These are phyloP conservation scores for Ceratocystiopsis brevicomis DNA, from an alignment of 2,329 filamentous ascomycete species.

Conservation along the genomic window DNA sequence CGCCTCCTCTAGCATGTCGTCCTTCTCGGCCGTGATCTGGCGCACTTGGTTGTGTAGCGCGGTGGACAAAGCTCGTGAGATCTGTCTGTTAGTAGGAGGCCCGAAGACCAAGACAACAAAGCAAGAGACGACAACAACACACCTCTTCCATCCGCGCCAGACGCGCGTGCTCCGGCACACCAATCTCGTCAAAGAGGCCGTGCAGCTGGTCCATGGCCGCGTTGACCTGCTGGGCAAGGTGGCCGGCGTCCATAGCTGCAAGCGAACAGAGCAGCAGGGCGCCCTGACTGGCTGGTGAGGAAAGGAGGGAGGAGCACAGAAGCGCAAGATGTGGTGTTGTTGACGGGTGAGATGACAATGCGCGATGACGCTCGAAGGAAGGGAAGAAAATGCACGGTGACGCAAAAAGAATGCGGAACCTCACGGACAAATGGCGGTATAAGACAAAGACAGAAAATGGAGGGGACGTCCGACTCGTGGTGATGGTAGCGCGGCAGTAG, in stretches of 20 bases:
- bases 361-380: too few relatives aligned
- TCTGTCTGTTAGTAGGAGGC: slow-evolving; percentile 27
- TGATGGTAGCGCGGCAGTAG: too few relatives aligned
- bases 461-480: too few relatives aligned
- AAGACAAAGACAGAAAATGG: too few relatives aligned
- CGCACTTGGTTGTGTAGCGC: slow-evolving; percentile 81
- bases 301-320: too few relatives aligned
- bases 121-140: slow-evolving; percentile 6
- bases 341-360: too few relatives aligned
- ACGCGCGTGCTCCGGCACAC: slow-evolving; percentile 82
- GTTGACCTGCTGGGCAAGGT: slow-evolving; percentile 86
- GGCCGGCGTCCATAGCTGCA: slow-evolving; percentile 62
- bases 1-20: slow-evolving; percentile 75
- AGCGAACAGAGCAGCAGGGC: too few relatives aligned
- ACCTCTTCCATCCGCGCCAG: slow-evolving; percentile 82
- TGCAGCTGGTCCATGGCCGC: slow-evolving; percentile 86
- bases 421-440: too few relatives aligned
- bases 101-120: neutral
- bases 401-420: too few relatives aligned
- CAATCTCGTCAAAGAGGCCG: slow-evolving; percentile 92
- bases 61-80: slow-evolving; percentile 81
- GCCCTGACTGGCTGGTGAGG: too few relatives aligned
- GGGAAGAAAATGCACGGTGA: too few relatives aligned
- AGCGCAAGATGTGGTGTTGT: too few relatives aligned
- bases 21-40: slow-evolving; percentile 71